phyloP scores from a whole-genome alignment of 768 basidiomycete genomes.

The Neoboletus brunneissimus region DNA sequence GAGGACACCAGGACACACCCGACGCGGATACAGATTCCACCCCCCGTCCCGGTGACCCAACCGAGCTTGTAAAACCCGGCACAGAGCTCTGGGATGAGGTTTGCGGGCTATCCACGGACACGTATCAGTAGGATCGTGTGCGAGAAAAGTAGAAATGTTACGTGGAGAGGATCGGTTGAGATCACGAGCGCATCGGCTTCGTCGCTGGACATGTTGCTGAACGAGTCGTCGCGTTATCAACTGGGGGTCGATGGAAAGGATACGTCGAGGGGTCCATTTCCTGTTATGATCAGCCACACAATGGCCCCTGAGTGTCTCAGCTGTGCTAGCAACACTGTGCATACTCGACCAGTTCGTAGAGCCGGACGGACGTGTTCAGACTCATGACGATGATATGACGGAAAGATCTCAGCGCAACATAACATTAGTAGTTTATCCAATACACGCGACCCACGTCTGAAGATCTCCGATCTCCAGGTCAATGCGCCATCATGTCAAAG shows the following conservation, averaged over 20 bases:
- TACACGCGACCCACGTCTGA: background rate
- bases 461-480: background rate
- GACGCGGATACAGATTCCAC: slow-evolving; percentile 71
- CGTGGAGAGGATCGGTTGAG: slow-evolving; percentile 63
- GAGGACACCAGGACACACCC: slow-evolving; percentile 43
- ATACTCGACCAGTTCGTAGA: background rate
- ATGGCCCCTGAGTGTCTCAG: too few species aligned
- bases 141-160: slow-evolving; percentile 16
- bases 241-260: background rate
- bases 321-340: too few species aligned
- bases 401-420: background rate
- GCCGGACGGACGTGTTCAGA: background rate
- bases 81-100: slow-evolving; percentile 85
- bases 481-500: background rate
- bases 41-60: slow-evolving; percentile 91
- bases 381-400: background rate
- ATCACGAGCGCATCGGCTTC: slow-evolving; percentile 50
- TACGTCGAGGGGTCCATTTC: background rate
- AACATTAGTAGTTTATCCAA: background rate
- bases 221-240: background rate
- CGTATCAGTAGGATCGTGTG: background rate
- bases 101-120: slow-evolving; percentile 63
- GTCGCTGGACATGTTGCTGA: slow-evolving; percentile 16
- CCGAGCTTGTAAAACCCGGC: slow-evolving; percentile 81
- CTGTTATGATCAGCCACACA: background rate